These are phyloP conservation scores for Suillus paluster DNA, from an alignment of 768 basidiomycete species.

Conservation along the genomic window DNA sequence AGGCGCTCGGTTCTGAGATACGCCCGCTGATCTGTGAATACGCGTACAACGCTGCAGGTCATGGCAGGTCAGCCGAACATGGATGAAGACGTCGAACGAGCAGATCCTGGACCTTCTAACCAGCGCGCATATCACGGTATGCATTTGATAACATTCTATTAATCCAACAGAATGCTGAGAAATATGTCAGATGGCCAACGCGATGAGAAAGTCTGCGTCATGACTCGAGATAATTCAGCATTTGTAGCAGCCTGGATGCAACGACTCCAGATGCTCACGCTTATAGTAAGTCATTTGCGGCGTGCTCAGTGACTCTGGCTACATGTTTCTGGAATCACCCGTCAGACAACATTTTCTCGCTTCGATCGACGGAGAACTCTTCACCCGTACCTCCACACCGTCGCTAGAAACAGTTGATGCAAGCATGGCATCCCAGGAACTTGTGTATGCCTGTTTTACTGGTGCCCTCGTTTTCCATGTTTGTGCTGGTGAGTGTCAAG, in stretches of 20 bases:
- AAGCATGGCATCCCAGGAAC: constrained; percentile 17
- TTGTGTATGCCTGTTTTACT: constrained; percentile 33
- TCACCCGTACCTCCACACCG: constrained; percentile 28
- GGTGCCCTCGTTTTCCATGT: too few relatives aligned
- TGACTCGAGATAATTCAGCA: constrained; percentile 11
- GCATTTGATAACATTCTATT: background rate
- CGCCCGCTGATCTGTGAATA: constrained; percentile 48
- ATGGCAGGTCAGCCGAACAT: background rate
- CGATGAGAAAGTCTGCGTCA: background rate
- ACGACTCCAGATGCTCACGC: constrained; percentile 31
- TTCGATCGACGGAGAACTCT: too few relatives aligned
- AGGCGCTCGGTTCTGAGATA: background rate
- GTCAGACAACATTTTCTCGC: constrained; percentile 35
- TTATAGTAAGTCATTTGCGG: constrained; percentile 26
- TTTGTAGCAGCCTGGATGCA: constrained; percentile 30
- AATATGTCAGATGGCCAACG: background rate
- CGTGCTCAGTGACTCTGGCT: background rate
- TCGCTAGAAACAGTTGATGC: constrained; percentile 21
- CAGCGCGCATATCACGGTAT: background rate
- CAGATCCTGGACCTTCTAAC: background rate
- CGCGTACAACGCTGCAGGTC: constrained; percentile 45
- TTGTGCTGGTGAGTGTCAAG: constrained; percentile 26
- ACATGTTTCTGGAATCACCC: background rate
- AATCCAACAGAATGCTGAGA: background rate
- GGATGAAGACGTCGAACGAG: background rate